Conservation (phyloP, 2,329 filamentous ascomycete species). For the Penicillium capsulatum region DNA sequence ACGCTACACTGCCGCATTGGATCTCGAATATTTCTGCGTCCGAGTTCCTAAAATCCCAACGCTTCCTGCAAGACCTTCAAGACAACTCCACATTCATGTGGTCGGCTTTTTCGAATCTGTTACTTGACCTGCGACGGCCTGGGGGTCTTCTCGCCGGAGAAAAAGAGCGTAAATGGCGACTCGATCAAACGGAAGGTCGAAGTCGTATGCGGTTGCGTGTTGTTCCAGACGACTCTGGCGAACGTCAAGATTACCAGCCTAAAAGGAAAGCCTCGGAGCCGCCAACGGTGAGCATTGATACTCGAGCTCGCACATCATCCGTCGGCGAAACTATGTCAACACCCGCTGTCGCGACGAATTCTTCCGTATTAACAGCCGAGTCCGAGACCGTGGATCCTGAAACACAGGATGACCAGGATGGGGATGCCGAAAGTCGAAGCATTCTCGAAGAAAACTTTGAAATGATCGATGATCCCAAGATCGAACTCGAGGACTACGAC, state of each 20-base stretch:
- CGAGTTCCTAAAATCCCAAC: constrained; percentile 86
- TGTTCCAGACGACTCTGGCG: constrained; percentile 67
- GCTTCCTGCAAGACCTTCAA: constrained; percentile 85
- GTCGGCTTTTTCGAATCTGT: constrained; percentile 71
- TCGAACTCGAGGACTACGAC: constrained; percentile 80
- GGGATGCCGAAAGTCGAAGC: constrained; percentile 35
- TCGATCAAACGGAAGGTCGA: constrained; percentile 91
- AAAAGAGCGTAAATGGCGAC: constrained; percentile 70
- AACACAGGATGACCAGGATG: constrained; percentile 27
- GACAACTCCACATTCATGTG: constrained; percentile 78
- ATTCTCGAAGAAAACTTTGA: constrained; percentile 86
- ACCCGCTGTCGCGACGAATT: constrained; percentile 36
- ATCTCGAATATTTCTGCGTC: constrained; percentile 92
- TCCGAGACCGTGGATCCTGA: constrained; percentile 30
- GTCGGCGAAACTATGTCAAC: constrained; percentile 42
- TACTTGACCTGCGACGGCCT: constrained; percentile 70
- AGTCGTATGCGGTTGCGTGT: constrained; percentile 91
- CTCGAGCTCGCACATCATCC: constrained; percentile 38
- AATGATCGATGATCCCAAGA: constrained; percentile 87
- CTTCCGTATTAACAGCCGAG: constrained; percentile 33
- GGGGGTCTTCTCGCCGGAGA: constrained; percentile 73
- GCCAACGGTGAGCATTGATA: constrained; percentile 45
- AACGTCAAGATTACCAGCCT: constrained; percentile 73
- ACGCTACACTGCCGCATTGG: constrained; percentile 84
- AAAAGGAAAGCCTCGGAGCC: constrained; percentile 67